Evolutionary conservation across 2,329 filamentous ascomycete genomes (phyloP).

Genomic region (Aspergillus pseudoviridinutans): DNA sequence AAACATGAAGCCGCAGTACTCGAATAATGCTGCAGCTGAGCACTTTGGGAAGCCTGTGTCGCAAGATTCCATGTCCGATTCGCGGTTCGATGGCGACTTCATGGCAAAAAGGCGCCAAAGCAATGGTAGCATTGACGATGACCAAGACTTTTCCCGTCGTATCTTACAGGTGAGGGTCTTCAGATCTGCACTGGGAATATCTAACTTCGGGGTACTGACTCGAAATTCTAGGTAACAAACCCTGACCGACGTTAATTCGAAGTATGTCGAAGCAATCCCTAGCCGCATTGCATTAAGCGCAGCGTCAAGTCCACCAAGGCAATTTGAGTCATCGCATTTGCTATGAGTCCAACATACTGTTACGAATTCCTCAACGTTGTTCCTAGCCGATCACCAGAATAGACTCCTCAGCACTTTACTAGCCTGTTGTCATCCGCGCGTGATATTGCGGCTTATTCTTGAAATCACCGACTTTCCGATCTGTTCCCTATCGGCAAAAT

Average conservation of each 20-base stretch:
- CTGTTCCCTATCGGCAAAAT: neutral
- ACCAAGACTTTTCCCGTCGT: constrained; percentile 92
- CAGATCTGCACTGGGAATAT: neutral
- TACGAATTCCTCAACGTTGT: neutral
- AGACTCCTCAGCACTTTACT: neutral
- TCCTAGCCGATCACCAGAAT: neutral
- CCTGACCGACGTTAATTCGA: constrained; percentile 26
- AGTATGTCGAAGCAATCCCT: neutral
- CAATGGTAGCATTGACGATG: constrained; percentile 93
- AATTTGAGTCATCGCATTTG: neutral
- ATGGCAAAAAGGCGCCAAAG: constrained; percentile 81
- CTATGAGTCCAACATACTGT: neutral
- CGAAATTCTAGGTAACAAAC: constrained; percentile 26
- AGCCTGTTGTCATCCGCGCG: neutral
- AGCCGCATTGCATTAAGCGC: neutral
- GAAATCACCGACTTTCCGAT: neutral
- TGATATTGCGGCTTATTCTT: neutral
- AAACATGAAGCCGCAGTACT: constrained; percentile 79
- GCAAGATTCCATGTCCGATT: constrained; percentile 69
- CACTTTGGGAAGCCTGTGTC: constrained; percentile 62
- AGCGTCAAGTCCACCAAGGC: neutral
- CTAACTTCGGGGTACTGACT: constrained; percentile 1
- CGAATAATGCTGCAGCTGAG: constrained; percentile 73
- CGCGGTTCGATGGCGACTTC: constrained; percentile 76
- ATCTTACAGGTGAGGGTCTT: constrained; percentile 75